Percentiles rank a stretch among this genome's conserved stretches.
Conservation (phyloP, 1,139 yeast species). For the Pichia sp. region DNA sequence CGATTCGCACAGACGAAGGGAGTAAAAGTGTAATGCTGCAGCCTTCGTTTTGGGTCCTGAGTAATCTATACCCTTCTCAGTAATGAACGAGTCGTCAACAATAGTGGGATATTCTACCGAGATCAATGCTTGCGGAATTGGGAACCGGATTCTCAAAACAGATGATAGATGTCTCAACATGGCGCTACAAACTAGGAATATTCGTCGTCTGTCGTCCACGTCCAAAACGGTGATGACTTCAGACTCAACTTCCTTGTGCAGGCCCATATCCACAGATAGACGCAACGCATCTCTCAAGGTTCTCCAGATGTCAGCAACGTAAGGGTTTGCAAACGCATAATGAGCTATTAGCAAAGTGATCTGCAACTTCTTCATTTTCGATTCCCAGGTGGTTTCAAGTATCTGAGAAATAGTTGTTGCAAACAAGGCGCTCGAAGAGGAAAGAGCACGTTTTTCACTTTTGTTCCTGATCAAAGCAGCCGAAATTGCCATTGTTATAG, state of each 20-base stretch:
- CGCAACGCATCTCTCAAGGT: constrained; percentile 19
- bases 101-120: constrained; percentile 20
- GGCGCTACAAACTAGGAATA: constrained; percentile 19
- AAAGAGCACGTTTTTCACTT: constrained; percentile 20
- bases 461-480: constrained; percentile 23
- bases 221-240: constrained; percentile 16
- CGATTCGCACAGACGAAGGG: constrained; percentile 20
- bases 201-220: constrained; percentile 17
- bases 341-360: constrained; percentile 20
- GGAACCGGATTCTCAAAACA: constrained; percentile 17
- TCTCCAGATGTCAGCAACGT: constrained; percentile 23
- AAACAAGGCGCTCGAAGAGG: constrained; percentile 23
- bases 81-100: constrained; percentile 22
- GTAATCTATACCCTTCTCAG: constrained; percentile 18
- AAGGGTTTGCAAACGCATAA: constrained; percentile 25
- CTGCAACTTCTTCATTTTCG: constrained; percentile 19
- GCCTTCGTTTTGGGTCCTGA: constrained; percentile 19
- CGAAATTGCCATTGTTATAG: constrained; percentile 22
- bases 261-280: constrained; percentile 21
- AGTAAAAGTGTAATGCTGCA: constrained; percentile 23
- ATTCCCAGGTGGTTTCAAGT: constrained; percentile 14
- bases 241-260: constrained; percentile 18
- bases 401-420: constrained; percentile 18
- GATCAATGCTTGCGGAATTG: constrained; percentile 18
- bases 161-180: constrained; percentile 22